A percentile compares a stretch with the other conserved stretches of the same genome.
Evolutionary conservation across 2,329 filamentous ascomycete genomes (phyloP).

Genomic region (Basipetospora chlamydospora): DNA sequence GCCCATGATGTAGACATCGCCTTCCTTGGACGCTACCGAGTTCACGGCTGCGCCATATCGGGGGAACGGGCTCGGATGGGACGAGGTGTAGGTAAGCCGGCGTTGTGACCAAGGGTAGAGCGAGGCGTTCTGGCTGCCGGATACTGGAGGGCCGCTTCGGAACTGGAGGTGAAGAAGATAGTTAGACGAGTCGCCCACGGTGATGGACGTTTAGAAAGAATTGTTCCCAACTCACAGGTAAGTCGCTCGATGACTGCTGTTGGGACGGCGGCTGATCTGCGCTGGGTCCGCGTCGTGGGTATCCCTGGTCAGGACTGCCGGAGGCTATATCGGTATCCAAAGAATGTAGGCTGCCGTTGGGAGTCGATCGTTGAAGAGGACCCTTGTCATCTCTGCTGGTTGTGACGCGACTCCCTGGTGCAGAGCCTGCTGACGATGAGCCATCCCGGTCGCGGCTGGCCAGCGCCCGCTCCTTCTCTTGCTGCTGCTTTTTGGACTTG

Average conservation of each 20-base stretch:
- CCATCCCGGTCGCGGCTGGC: conserved; percentile 22
- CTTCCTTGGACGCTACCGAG: conserved; percentile 82
- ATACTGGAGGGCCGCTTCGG: conserved; percentile 34
- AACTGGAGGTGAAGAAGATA: conserved; percentile 22
- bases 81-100: conserved; percentile 69
- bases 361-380: conserved; percentile 45
- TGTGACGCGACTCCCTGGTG: conserved; percentile 3
- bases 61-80: conserved; percentile 77
- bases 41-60: conserved; percentile 97
- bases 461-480: conserved; percentile 44
- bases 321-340: conserved; percentile 43
- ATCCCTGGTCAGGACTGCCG: conserved; percentile 50
- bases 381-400: conserved; percentile 37
- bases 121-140: conserved; percentile 51
- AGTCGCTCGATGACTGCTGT: conserved; percentile 19
- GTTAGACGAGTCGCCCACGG: conserved; percentile 4
- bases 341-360: conserved; percentile 66
- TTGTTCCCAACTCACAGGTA: conserved; percentile 23
- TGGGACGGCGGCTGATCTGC: conserved; percentile 32
- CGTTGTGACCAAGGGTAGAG: conserved; percentile 95
- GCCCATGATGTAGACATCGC: conserved; percentile 95
- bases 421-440: conserved; percentile 8
- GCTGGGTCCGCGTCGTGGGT: conserved; percentile 37
- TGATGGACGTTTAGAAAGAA: conserved; percentile 5
- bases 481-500: conserved; percentile 64